These are phyloP conservation scores for Auricularia auricula-judae DNA, from an alignment of 768 basidiomycete species.

Conservation along the genomic window DNA sequence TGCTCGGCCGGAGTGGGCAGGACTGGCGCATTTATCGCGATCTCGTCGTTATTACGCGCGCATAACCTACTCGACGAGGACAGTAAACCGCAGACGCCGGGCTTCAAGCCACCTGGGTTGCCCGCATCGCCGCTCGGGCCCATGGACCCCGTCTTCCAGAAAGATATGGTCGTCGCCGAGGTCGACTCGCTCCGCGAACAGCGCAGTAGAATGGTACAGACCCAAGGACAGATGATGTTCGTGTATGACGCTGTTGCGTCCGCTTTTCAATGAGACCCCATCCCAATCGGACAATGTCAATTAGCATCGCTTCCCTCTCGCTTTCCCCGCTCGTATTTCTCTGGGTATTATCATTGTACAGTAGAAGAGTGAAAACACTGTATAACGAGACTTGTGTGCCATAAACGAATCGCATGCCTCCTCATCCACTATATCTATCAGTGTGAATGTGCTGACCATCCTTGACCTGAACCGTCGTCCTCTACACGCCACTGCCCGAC, in stretches of 20 bases:
- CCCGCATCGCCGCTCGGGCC: slow-evolving; percentile 45
- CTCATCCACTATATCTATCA: neutral
- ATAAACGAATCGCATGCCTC: neutral
- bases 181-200: slow-evolving; percentile 74
- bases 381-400: neutral
- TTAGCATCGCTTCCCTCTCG: no score
- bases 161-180: slow-evolving; percentile 57
- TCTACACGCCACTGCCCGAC: slow-evolving; percentile 86
- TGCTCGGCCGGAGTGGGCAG: slow-evolving; percentile 86
- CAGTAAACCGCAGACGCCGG: slow-evolving; percentile 14
- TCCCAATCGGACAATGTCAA: no score
- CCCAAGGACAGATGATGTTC: slow-evolving; percentile 49
- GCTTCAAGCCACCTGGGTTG: slow-evolving; percentile 9
- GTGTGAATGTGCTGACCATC: slow-evolving; percentile 7
- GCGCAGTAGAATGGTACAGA: slow-evolving; percentile 72
- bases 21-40: slow-evolving; percentile 76
- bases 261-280: slow-evolving; percentile 6
- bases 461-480: slow-evolving; percentile 59
- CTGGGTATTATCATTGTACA: no score
- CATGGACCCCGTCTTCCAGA: slow-evolving; percentile 33
- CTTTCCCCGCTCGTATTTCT: no score
- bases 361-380: no score
- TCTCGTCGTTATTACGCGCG: slow-evolving; percentile 66
- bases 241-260: slow-evolving; percentile 47
- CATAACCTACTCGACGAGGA: slow-evolving; percentile 29